phyloP scores from a whole-genome alignment of 164 flowering plant species.

The Nymphaea thermarum region DNA sequence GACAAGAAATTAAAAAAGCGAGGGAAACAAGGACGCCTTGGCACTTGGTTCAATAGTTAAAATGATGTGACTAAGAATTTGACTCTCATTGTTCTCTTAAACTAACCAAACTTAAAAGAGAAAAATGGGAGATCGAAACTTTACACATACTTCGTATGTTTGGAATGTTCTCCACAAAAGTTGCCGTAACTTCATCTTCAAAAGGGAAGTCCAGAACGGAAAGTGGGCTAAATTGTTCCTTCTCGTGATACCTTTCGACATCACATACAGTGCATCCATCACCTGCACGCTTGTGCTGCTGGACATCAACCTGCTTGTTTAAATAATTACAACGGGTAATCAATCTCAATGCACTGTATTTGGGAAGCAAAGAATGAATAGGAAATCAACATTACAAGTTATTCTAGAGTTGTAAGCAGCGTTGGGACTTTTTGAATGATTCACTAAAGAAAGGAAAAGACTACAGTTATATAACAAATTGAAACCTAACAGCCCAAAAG shows the following conservation, averaged over 20 bases:
- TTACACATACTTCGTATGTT: constrained; percentile 28
- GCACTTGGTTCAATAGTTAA: neutral
- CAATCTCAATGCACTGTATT: too few species aligned
- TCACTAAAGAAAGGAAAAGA: neutral
- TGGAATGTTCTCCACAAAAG: constrained; percentile 22
- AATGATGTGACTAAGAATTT: neutral
- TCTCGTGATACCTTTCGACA: constrained; percentile 20
- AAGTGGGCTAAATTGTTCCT: constrained; percentile 72
- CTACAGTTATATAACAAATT: neutral
- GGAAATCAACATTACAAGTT: too few species aligned
- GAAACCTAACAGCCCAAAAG: neutral
- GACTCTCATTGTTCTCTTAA: neutral
- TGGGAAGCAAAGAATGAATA: too few species aligned
- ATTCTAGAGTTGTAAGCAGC: neutral
- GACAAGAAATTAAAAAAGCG: too few species aligned
- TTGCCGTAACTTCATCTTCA: constrained; percentile 34
- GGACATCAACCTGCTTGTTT: neutral
- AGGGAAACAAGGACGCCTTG: too few species aligned
- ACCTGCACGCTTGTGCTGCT: neutral
- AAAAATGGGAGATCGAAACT: neutral
- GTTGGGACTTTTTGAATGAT: neutral
- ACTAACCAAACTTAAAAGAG: neutral
- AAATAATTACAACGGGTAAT: neutral
- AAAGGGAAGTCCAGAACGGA: constrained; percentile 58
- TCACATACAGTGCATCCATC: neutral